phyloP scores from a whole-genome alignment of 805 yeast genomes.

The Kregervanrija fluxuum region DNA sequence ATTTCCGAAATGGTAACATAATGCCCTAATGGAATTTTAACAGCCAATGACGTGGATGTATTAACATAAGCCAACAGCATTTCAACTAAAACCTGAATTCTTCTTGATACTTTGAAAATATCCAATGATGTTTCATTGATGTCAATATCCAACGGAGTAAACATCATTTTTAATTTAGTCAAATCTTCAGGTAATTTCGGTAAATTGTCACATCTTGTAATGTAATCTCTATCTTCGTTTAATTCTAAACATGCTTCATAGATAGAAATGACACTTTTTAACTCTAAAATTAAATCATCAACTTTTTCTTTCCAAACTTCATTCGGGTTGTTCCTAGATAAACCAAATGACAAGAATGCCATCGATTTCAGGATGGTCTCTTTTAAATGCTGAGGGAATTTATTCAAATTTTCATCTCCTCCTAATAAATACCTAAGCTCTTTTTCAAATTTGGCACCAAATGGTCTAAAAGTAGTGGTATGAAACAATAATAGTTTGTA shows the following conservation, averaged over 20 bases:
- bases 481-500: constrained; percentile 44
- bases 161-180: constrained; percentile 21
- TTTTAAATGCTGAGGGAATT: constrained; percentile 35
- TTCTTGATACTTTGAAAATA: constrained; percentile 41
- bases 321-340: constrained; percentile 44
- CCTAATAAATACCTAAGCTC: constrained; percentile 33
- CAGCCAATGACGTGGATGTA: constrained; percentile 47
- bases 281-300: constrained; percentile 41
- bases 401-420: constrained; percentile 28
- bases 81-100: constrained; percentile 41
- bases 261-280: constrained; percentile 46
- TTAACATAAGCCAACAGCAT: constrained; percentile 40
- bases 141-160: constrained; percentile 51
- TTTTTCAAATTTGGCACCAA: constrained; percentile 52
- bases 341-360: constrained; percentile 47
- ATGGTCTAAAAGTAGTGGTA: constrained; percentile 79
- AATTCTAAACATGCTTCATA: constrained; percentile 54
- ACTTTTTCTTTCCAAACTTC: constrained; percentile 42
- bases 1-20: constrained; percentile 47
- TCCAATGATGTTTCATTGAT: constrained; percentile 43
- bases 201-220: constrained; percentile 32
- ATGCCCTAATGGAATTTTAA: constrained; percentile 52
- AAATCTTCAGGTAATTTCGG: constrained; percentile 26
- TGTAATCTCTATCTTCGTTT: constrained; percentile 46
- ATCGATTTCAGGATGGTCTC: constrained; percentile 38